Evolutionary conservation across 768 basidiomycete genomes (phyloP).

Genomic region (Chalciporus sphaerocephalus): DNA sequence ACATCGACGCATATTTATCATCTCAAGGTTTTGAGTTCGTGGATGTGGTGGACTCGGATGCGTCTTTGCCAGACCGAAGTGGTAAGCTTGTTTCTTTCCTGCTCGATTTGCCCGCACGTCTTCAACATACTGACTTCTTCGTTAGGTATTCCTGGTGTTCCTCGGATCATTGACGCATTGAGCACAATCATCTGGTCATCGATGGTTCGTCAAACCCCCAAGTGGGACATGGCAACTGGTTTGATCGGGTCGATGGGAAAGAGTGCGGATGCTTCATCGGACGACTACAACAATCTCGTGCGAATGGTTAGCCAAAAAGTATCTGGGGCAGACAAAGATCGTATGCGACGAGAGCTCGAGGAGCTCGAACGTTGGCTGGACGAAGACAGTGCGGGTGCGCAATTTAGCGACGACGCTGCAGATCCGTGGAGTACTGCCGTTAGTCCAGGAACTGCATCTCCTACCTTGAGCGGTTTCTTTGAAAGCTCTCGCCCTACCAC

Average conservation of each 20-base stretch:
- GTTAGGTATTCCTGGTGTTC: conserved; percentile 50
- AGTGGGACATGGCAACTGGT: neutral
- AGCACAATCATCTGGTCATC: conserved; percentile 90
- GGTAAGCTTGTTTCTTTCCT: conserved; percentile 10
- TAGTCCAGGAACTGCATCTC: conserved; percentile 28
- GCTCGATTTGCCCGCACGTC: neutral
- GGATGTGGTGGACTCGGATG: conserved; percentile 32
- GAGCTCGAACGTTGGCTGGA: conserved; percentile 62
- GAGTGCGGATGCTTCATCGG: conserved; percentile 7
- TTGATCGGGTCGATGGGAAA: neutral
- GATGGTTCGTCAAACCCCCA: conserved; percentile 39
- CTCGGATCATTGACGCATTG: conserved; percentile 71
- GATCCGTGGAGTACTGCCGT: conserved; percentile 42
- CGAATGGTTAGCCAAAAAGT: conserved; percentile 18
- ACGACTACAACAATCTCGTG: conserved; percentile 20
- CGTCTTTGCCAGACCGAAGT: conserved; percentile 8
- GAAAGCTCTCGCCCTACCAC: conserved; percentile 28
- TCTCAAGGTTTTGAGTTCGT: conserved; percentile 76
- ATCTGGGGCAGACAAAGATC: conserved; percentile 28
- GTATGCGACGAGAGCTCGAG: conserved; percentile 49
- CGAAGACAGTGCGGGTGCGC: conserved; percentile 31
- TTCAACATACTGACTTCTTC: neutral
- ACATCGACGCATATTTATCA: conserved; percentile 63
- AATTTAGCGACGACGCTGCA: conserved; percentile 12
- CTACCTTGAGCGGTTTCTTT: conserved; percentile 19